phyloP scores from a whole-genome alignment of 495 filamentous ascomycete genomes.

The Penicillium manginii region DNA sequence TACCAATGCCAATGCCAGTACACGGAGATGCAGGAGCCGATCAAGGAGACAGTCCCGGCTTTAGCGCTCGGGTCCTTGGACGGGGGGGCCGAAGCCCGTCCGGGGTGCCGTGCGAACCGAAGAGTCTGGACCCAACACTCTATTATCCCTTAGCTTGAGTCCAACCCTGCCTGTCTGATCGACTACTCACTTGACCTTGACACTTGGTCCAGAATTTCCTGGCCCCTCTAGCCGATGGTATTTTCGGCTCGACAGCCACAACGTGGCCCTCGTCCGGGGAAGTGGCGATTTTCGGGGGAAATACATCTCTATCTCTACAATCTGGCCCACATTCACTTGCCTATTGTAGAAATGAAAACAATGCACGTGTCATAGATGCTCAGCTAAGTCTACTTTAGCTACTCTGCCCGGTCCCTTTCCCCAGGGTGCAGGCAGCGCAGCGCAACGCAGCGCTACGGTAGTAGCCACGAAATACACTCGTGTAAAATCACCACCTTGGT shows the following conservation, averaged over 20 bases:
- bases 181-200: conserved; percentile 1
- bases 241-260: conserved; percentile 8
- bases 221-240: conserved; percentile 6
- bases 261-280: conserved; percentile 18
- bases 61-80: conserved; percentile 14
- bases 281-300: conserved; percentile 9
- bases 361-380: conserved; percentile 1
- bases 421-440: no score
- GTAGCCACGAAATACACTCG: not conserved
- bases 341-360: conserved; percentile 5
- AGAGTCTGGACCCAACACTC: conserved; percentile 20
- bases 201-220: not conserved
- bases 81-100: conserved; percentile 19
- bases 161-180: not conserved
- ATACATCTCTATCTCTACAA: no score
- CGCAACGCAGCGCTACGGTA: conserved; percentile 1
- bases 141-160: not conserved
- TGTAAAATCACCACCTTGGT: conserved; percentile 1
- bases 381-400: not conserved
- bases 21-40: not conserved
- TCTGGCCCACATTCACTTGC: conserved; percentile 5
- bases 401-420: no score
- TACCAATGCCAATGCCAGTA: not conserved
- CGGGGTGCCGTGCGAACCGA: conserved; percentile 28
- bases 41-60: not conserved